Evolutionary conservation across 345 rosid species (phyloP), one percentile per base, ranked within the genome.

Genomic region (Lumnitzera racemosa): DNA sequence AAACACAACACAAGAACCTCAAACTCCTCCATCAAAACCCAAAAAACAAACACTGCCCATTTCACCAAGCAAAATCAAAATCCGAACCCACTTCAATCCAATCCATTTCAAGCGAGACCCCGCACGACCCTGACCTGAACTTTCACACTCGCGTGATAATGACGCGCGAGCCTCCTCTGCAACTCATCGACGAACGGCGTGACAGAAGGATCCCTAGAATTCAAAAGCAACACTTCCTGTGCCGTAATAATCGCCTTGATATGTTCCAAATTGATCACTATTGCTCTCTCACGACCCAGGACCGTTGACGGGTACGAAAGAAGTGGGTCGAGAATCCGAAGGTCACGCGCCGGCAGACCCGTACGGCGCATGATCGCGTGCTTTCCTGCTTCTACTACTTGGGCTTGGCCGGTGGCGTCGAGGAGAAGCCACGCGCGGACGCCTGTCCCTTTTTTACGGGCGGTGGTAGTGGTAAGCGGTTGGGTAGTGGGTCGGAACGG

Each of bases 301-400:
- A 88, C 70, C 23, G 96, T 81, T 15, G 99, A 90, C 2, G 96
- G 97, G 74, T 90, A 90, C 57, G 99, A 86, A 25, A 94, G 84
- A 5, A 83, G 74, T 15, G 99, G 99, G 80, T 94, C 97, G 13
- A 90, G 84, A 48, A 86, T 84, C 75, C 99, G 82, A 24, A 94
- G 95, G 72, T 94, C 97, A 13, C 96, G 81, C 14, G 87, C 92
- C 15, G 95, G 96, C 5, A 88, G 73, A n/a, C 97, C 91, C 13
- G 97, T 90, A 2, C 85, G 97, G 52, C 95, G 87, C 99, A 94
- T 94, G 78, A 89, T 86, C 12, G 80, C 61, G 68, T 94, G 96
- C 73, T 94, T 94, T 0, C 95, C 96, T 12, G 72, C 95, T 58
- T 86, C 95, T 59, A 68, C 76, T 7, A 74, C 77, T 58, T 72